phyloP scores from a whole-genome alignment of 148 eudicot genomes.

The Fagopyrum esculentum region DNA sequence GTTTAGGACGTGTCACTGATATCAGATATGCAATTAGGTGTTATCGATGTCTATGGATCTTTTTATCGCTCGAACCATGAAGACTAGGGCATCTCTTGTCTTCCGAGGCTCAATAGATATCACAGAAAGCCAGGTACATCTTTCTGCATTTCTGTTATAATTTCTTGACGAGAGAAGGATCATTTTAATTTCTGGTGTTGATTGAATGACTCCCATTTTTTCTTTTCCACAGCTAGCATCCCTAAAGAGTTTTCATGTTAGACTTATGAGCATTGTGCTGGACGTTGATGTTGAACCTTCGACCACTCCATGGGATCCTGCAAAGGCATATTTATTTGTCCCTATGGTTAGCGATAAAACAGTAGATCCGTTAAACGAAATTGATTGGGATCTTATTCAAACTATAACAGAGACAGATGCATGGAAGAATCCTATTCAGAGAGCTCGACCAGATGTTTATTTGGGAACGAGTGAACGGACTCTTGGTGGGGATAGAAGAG shows the following conservation, averaged over 20 bases:
- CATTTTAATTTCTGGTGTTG: background rate
- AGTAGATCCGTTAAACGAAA: slow-evolving; percentile 50
- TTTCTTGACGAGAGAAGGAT: background rate
- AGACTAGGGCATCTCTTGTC: slow-evolving; percentile 73
- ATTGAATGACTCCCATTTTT: slow-evolving; percentile 3
- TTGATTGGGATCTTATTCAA: slow-evolving; percentile 72
- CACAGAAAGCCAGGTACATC: slow-evolving; percentile 64
- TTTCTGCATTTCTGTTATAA: slow-evolving; percentile 4
- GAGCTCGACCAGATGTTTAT: slow-evolving; percentile 97
- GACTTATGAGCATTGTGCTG: slow-evolving; percentile 94
- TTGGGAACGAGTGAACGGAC: slow-evolving; percentile 94
- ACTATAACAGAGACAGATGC: slow-evolving; percentile 50
- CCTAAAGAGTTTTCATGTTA: slow-evolving; percentile 93
- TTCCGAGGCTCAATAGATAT: slow-evolving; percentile 63
- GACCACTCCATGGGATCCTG: slow-evolving; percentile 98
- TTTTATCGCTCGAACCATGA: slow-evolving; percentile 90
- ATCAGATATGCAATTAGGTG: slow-evolving; percentile 41
- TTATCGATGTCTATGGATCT: slow-evolving; percentile 99
- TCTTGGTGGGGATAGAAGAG: slow-evolving; percentile 93
- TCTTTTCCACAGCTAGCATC: slow-evolving; percentile 56
- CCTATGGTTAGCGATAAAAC: slow-evolving; percentile 54
- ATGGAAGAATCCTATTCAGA: slow-evolving; percentile 93
- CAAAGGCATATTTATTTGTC: slow-evolving; percentile 92
- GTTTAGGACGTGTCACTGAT: slow-evolving; percentile 1
- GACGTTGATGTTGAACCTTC: slow-evolving; percentile 96